These are phyloP conservation scores for Pseudoneurospora amorphoporcata DNA, from an alignment of 495 filamentous ascomycete genomes.

Conservation along the genomic window DNA sequence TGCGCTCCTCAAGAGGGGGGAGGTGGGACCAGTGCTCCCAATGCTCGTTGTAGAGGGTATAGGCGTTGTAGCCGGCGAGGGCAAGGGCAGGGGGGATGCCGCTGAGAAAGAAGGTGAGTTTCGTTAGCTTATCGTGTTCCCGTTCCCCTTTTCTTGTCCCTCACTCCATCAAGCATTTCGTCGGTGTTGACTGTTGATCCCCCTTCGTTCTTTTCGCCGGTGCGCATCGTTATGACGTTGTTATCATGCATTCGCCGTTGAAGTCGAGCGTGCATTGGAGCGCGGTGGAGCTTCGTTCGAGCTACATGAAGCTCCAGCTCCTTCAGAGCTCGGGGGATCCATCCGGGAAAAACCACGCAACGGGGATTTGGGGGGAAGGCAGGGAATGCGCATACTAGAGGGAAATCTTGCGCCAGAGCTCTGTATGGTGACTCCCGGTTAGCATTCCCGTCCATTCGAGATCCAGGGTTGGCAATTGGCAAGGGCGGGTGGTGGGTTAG, in stretches of 20 bases:
- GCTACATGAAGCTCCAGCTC: neutral
- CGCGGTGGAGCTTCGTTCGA: neutral
- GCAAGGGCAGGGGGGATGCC: slow-evolving; percentile 58
- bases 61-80: slow-evolving; percentile 66
- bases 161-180: neutral
- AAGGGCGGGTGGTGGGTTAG: neutral
- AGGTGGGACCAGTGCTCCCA: slow-evolving; percentile 90
- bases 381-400: slow-evolving; percentile 58
- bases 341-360: slow-evolving; percentile 21
- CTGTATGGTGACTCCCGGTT: slow-evolving; percentile 34
- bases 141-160: neutral
- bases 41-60: slow-evolving; percentile 83
- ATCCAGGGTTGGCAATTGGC: neutral
- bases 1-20: slow-evolving; percentile 75
- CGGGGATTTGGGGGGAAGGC: neutral
- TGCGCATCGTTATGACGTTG: neutral
- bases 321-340: neutral
- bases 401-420: slow-evolving; percentile 87
- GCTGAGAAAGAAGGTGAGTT: slow-evolving; percentile 33
- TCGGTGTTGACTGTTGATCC: neutral
- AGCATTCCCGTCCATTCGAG: slow-evolving; percentile 1
- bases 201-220: neutral
- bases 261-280: neutral
- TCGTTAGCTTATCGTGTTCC: slow-evolving; percentile 5
- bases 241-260: neutral